Evolutionary conservation across 2,329 filamentous ascomycete species (phyloP).

Genomic region (Monilinia aucupariae): DNA sequence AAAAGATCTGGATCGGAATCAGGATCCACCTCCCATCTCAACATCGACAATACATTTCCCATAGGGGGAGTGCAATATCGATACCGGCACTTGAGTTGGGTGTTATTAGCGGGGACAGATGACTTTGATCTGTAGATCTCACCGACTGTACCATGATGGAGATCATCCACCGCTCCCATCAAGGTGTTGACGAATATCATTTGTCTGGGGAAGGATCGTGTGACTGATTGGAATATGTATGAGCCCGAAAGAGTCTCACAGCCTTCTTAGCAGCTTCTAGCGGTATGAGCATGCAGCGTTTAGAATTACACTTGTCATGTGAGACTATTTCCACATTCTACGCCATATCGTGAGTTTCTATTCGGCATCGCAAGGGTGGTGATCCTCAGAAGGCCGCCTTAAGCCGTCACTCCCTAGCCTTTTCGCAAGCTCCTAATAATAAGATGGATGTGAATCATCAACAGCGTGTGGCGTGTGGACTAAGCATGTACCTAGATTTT

Average conservation of each 20-base stretch:
- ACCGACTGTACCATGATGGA: neutral
- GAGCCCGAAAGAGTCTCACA: constrained; percentile 1
- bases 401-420: constrained; percentile 6
- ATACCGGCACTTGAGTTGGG: neutral
- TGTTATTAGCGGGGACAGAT: constrained; percentile 1
- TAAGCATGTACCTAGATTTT: neutral
- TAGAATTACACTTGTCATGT: neutral
- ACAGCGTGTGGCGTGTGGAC: constrained; percentile 3
- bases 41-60: neutral
- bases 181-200: neutral
- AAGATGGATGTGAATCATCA: constrained; percentile 10
- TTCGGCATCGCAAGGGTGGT: constrained; percentile 1
- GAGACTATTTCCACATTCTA: neutral
- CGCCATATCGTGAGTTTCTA: neutral
- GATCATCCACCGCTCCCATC: constrained; percentile 3
- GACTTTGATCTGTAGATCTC: constrained; percentile 2
- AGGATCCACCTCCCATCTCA: neutral
- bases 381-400: constrained; percentile 12
- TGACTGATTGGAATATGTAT: constrained; percentile 7
- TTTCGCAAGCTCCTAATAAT: neutral
- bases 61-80: neutral
- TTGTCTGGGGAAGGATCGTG: constrained; percentile 6
- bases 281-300: neutral
- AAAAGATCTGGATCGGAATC: neutral
- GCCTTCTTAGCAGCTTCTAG: neutral